Conservation (phyloP, 768 basidiomycete genomes). For the Phaeotremella fagi region DNA sequence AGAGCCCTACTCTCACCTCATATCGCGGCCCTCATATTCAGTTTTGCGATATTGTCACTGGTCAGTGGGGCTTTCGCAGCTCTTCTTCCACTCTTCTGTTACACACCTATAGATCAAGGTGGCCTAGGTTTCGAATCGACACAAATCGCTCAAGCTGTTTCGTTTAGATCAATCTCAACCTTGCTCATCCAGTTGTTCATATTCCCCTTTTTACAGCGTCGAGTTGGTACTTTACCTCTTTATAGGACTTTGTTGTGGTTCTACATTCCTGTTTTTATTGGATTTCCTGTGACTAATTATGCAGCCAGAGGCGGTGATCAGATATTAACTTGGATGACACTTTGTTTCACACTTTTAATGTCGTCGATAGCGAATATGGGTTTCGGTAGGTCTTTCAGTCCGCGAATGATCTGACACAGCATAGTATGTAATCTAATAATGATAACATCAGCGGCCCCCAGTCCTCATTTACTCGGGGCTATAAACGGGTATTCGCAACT, state of each 20-base stretch:
- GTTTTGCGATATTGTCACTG: constrained; percentile 30
- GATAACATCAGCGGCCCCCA: constrained; percentile 34
- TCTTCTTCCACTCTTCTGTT: constrained; percentile 37
- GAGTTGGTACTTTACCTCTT: constrained; percentile 22
- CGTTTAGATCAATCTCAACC: constrained; percentile 21
- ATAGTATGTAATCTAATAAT: constrained; percentile 35
- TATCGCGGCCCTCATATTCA: constrained; percentile 29
- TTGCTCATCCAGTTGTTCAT: constrained; percentile 30
- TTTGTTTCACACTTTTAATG: constrained; percentile 11
- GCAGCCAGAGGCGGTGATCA: constrained; percentile 12
- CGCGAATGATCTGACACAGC: background rate
- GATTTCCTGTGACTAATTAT: constrained; percentile 25
- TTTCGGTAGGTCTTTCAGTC: constrained; percentile 20
- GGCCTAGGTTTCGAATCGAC: constrained; percentile 28
- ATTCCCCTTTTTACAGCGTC: constrained; percentile 26
- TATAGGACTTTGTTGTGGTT: constrained; percentile 25
- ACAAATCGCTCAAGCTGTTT: constrained; percentile 29
- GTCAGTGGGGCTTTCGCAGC: constrained; percentile 17
- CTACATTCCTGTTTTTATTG: constrained; percentile 30
- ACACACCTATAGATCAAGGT: constrained; percentile 28
- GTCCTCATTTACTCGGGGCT: constrained; percentile 21
- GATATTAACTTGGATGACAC: constrained; percentile 22
- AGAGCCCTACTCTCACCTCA: constrained; percentile 20
- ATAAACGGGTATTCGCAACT: constrained; percentile 39
- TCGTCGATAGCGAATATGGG: constrained; percentile 27